Evolutionary conservation across 2,329 filamentous ascomycete genomes (phyloP).

Genomic region (Purpureocillium takamizusanense): DNA sequence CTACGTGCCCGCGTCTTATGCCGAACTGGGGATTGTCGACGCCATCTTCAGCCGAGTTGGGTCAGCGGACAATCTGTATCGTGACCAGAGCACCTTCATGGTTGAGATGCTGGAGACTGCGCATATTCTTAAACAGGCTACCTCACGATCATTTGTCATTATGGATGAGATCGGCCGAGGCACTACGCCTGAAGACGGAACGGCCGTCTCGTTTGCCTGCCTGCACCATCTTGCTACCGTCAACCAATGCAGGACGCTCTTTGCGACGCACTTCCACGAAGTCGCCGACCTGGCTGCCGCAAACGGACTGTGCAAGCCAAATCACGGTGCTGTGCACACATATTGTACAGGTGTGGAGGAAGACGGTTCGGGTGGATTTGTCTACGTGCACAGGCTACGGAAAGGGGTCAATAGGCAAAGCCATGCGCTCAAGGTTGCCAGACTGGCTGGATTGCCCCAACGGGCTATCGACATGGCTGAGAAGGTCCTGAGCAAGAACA

Average conservation of each 20-base stretch:
- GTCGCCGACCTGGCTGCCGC: conserved; percentile 66
- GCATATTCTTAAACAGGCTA: conserved; percentile 78
- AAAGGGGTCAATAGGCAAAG: conserved; percentile 77
- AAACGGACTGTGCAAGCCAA: conserved; percentile 30
- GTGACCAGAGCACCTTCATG: conserved; percentile 97
- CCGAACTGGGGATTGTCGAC: conserved; percentile 85
- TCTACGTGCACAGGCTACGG: conserved; percentile 75
- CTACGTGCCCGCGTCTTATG: conserved; percentile 83
- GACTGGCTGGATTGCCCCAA: conserved; percentile 72
- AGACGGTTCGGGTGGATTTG: conserved; percentile 60
- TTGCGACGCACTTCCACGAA: conserved; percentile 90
- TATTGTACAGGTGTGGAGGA: conserved; percentile 91
- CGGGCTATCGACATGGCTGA: conserved; percentile 60
- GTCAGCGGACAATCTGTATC: conserved; percentile 89
- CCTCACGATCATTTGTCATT: conserved; percentile 78
- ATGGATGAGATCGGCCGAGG: conserved; percentile 98
- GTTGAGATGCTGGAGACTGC: conserved; percentile 98
- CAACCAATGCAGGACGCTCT: conserved; percentile 73
- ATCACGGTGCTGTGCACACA: conserved; percentile 45
- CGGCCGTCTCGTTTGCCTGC: conserved; percentile 82
- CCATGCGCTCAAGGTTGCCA: conserved; percentile 92
- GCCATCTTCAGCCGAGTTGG: conserved; percentile 91
- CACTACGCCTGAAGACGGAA: conserved; percentile 86
- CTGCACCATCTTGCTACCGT: conserved; percentile 72
- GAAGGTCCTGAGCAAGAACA: conserved; percentile 35